Conservation (phyloP, 2,329 filamentous ascomycete genomes). For the Aspergillus nomiae region DNA sequence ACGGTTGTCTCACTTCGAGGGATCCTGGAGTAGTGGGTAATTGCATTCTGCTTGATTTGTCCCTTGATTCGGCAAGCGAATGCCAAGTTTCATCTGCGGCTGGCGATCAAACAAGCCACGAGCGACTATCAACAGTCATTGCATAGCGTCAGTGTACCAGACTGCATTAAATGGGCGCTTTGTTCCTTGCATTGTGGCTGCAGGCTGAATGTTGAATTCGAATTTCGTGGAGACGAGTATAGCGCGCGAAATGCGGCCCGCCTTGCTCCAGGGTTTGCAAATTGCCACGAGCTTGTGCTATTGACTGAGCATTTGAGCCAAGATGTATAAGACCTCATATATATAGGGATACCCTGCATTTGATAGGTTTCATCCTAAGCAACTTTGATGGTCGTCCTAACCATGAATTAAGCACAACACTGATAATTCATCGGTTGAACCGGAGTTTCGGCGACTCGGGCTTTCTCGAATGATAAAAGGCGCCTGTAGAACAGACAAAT, state of each 20-base stretch:
- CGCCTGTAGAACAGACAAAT: neutral
- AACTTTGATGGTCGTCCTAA: neutral
- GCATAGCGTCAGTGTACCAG: neutral
- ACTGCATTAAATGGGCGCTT: neutral
- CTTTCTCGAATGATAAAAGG: neutral
- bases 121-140: neutral
- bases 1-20: neutral
- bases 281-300: neutral
- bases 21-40: neutral
- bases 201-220: neutral
- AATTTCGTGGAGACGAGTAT: neutral
- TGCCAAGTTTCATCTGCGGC: neutral
- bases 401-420: neutral
- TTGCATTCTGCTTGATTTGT: too few species aligned
- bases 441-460: neutral
- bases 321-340: neutral
- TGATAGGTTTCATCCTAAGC: rapidly evolving
- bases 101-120: neutral
- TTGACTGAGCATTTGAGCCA: neutral
- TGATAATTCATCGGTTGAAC: neutral
- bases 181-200: neutral
- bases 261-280: neutral
- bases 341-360: neutral
- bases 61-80: neutral
- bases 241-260: neutral